These are phyloP conservation scores for Periglandula ipomoeae DNA, from an alignment of 2,329 filamentous ascomycete genomes.

Conservation along the genomic window DNA sequence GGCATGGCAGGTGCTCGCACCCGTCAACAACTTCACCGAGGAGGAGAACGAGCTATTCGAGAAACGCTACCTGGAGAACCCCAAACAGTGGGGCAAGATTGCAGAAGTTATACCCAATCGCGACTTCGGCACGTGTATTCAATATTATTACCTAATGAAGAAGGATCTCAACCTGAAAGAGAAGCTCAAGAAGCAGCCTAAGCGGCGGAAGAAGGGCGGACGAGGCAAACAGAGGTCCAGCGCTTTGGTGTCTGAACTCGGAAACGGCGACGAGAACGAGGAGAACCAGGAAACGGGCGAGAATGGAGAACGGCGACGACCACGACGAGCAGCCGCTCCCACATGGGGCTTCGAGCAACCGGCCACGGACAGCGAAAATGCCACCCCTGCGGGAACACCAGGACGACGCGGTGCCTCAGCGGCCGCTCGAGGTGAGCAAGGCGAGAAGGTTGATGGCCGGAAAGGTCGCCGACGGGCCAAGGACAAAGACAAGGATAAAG, in stretches of 20 bases:
- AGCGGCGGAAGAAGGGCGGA: slow-evolving; percentile 46
- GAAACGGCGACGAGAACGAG: slow-evolving; percentile 47
- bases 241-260: slow-evolving; percentile 57
- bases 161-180: slow-evolving; percentile 68
- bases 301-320: slow-evolving; percentile 50
- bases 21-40: slow-evolving; percentile 64
- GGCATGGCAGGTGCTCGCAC: slow-evolving; percentile 63
- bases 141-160: slow-evolving; percentile 78
- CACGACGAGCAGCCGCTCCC: slow-evolving; percentile 58
- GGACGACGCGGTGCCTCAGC: slow-evolving; percentile 36
- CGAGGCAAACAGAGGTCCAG: slow-evolving; percentile 52
- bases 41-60: slow-evolving; percentile 65
- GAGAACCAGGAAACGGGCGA: slow-evolving; percentile 48
- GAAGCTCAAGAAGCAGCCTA: slow-evolving; percentile 58
- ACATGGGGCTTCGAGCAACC: slow-evolving; percentile 59
- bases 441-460: slow-evolving; percentile 37
- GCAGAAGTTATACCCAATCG: slow-evolving; percentile 58
- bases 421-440: slow-evolving; percentile 30
- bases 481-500: slow-evolving; percentile 24
- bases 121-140: slow-evolving; percentile 71
- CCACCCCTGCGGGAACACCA: slow-evolving; percentile 49
- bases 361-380: slow-evolving; percentile 49
- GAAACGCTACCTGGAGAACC: slow-evolving; percentile 62
- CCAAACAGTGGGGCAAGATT: slow-evolving; percentile 77
- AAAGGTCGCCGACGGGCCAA: slow-evolving; percentile 30